Evolutionary conservation across 2,329 filamentous ascomycete species (phyloP).

Genomic region (Periconia sp.): DNA sequence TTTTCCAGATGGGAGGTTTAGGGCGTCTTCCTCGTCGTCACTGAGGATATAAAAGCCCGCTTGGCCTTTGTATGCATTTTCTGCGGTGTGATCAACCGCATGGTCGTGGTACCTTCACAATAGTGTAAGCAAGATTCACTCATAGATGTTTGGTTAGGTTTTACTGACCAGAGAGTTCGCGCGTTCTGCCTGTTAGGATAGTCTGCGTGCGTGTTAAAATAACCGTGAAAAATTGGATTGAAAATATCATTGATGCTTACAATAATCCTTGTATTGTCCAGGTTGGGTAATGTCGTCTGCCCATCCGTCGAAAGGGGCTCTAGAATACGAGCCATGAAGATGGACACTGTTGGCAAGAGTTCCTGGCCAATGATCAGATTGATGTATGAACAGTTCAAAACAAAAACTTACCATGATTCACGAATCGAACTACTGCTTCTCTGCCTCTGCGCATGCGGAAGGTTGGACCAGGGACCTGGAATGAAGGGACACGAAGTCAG

Average conservation of each 20-base stretch:
- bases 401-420: slow-evolving; percentile 46
- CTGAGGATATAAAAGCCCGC: slow-evolving; percentile 59
- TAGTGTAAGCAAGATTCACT: slow-evolving; percentile 29
- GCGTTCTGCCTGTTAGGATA: slow-evolving; percentile 58
- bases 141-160: slow-evolving; percentile 15
- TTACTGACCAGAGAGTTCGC: slow-evolving; percentile 59
- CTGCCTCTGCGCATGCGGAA: slow-evolving; percentile 51
- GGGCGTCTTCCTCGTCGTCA: slow-evolving; percentile 52
- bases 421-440: slow-evolving; percentile 56
- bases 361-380: slow-evolving; percentile 22
- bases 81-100: slow-evolving; percentile 43
- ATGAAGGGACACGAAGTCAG: neutral
- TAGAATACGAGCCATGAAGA: slow-evolving; percentile 54
- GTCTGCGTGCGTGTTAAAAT: slow-evolving; percentile 22
- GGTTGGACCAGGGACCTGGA: slow-evolving; percentile 53
- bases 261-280: slow-evolving; percentile 60
- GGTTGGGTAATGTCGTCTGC: slow-evolving; percentile 54
- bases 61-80: slow-evolving; percentile 56
- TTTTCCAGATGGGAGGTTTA: slow-evolving; percentile 54
- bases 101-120: slow-evolving; percentile 37
- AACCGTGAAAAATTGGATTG: too few relatives aligned
- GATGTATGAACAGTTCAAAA: too few relatives aligned
- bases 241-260: too few relatives aligned
- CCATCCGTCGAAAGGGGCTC: slow-evolving; percentile 55
- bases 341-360: slow-evolving; percentile 51